A percentile compares a stretch with the other conserved stretches of the same genome.
Conservation (phyloP, 257 asterid species). For the Ocimum tenuiflorum region DNA sequence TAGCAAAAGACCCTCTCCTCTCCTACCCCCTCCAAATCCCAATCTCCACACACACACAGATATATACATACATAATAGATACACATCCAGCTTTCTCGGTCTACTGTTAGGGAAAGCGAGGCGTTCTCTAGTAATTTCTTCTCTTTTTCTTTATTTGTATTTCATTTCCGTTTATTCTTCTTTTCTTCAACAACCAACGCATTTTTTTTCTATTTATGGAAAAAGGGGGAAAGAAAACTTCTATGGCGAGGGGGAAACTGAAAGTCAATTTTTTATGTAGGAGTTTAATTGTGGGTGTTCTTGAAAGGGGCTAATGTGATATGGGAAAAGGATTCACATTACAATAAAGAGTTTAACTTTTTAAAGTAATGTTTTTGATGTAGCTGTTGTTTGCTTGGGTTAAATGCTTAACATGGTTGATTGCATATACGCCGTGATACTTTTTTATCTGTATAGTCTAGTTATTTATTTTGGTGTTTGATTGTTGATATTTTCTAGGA, state of each 20-base stretch:
- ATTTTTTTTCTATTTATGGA: background rate
- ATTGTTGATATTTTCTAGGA: too few species aligned
- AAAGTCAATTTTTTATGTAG: background rate
- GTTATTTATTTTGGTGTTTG: too few species aligned
- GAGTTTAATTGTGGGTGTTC: constrained; percentile 6
- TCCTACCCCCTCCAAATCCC: too few species aligned
- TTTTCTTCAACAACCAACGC: background rate
- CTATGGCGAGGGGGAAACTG: background rate
- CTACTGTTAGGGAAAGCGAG: background rate
- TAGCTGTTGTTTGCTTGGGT: too few species aligned
- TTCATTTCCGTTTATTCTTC: background rate
- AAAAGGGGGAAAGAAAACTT: background rate
- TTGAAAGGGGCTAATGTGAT: background rate
- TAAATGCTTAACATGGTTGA: too few species aligned
- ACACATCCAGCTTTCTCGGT: background rate
- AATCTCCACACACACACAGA: too few species aligned
- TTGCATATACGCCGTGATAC: too few species aligned
- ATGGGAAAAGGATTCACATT: too few species aligned
- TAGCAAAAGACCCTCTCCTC: too few species aligned
- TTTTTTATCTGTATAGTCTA: background rate
- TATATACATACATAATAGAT: too few species aligned
- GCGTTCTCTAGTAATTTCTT: background rate
- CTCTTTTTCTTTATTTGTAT: background rate
- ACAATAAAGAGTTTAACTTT: too few species aligned
- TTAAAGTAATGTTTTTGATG: too few species aligned